Percentiles rank a stretch among this genome's conserved stretches.
phyloP scores from a whole-genome alignment of 768 basidiomycete species.

The Tylopilus balloui region DNA sequence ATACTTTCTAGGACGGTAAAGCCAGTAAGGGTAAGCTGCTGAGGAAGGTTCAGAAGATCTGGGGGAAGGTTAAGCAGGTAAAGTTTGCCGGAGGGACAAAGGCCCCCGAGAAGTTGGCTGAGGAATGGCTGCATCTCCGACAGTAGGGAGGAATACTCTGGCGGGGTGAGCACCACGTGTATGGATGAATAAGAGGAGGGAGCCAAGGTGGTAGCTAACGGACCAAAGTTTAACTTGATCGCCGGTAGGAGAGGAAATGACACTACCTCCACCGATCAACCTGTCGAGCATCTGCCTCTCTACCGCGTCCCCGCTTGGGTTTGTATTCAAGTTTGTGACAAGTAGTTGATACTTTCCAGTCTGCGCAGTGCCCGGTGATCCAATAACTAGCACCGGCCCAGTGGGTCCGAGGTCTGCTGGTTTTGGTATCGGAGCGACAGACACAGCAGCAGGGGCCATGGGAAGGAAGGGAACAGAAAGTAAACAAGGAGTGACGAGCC shows the following conservation, averaged over 20 bases:
- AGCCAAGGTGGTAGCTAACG: constrained; percentile 53
- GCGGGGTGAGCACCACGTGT: constrained; percentile 58
- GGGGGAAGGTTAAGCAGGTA: constrained; percentile 55
- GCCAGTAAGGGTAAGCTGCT: constrained; percentile 61
- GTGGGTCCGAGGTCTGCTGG: constrained; percentile 27
- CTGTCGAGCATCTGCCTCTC: constrained; percentile 83
- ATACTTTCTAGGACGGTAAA: constrained; percentile 52
- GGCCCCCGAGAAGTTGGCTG: constrained; percentile 52
- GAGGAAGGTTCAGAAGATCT: constrained; percentile 41
- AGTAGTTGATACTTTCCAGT: constrained; percentile 76
- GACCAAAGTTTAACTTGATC: constrained; percentile 2
- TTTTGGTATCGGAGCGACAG: constrained; percentile 14
- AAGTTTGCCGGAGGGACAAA: constrained; percentile 65
- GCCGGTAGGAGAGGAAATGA: constrained; percentile 1
- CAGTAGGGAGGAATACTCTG: constrained; percentile 57
- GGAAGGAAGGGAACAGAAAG: not conserved
- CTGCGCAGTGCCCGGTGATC: constrained; percentile 72
- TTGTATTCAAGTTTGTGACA: constrained; percentile 53
- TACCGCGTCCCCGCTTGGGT: constrained; percentile 38
- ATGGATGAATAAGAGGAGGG: constrained; percentile 58
- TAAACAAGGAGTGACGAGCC: not conserved
- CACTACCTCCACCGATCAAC: constrained; percentile 69
- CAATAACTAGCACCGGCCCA: constrained; percentile 65
- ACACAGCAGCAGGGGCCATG: constrained; percentile 65
- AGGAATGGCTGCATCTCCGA: constrained; percentile 55